phyloP scores from a whole-genome alignment of 768 basidiomycete species.

The Pulveroboletus sp. region DNA sequence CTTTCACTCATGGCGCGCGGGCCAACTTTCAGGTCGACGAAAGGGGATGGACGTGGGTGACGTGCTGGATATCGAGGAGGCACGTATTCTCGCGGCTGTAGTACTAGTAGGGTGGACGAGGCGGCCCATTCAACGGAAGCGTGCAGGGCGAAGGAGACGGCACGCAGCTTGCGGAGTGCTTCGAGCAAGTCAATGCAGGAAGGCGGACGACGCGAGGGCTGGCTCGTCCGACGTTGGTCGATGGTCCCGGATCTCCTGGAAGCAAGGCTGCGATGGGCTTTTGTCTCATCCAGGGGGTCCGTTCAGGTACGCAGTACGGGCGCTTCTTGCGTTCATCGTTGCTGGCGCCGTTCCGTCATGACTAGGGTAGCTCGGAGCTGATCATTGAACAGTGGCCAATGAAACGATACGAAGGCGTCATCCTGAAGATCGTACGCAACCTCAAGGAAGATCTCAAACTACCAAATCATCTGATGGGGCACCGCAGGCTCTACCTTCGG shows the following conservation, averaged over 20 bases:
- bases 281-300: slow-evolving; percentile 92
- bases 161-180: slow-evolving; percentile 77
- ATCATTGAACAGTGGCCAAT: slow-evolving; percentile 93
- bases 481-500: slow-evolving; percentile 82
- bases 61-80: slow-evolving; percentile 32
- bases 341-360: slow-evolving; percentile 4
- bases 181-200: slow-evolving; percentile 81
- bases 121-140: slow-evolving; percentile 28
- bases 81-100: slow-evolving; percentile 44
- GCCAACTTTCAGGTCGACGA: slow-evolving; percentile 50
- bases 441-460: slow-evolving; percentile 92
- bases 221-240: slow-evolving; percentile 91
- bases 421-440: slow-evolving; percentile 72
- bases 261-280: slow-evolving; percentile 91
- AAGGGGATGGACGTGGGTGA: slow-evolving; percentile 38
- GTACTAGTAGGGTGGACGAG: slow-evolving; percentile 40
- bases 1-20: slow-evolving; percentile 42
- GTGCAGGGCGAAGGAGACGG: slow-evolving; percentile 63
- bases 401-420: slow-evolving; percentile 87
- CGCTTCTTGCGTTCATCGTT: slow-evolving; percentile 15
- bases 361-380: slow-evolving; percentile 77
- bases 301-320: slow-evolving; percentile 85
- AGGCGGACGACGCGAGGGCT: slow-evolving; percentile 75
- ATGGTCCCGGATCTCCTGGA: slow-evolving; percentile 77
- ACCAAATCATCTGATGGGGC: slow-evolving; percentile 95